These are phyloP conservation scores for Cystobasidiopsis lactophilus DNA, from an alignment of 768 basidiomycete genomes.

Conservation along the genomic window DNA sequence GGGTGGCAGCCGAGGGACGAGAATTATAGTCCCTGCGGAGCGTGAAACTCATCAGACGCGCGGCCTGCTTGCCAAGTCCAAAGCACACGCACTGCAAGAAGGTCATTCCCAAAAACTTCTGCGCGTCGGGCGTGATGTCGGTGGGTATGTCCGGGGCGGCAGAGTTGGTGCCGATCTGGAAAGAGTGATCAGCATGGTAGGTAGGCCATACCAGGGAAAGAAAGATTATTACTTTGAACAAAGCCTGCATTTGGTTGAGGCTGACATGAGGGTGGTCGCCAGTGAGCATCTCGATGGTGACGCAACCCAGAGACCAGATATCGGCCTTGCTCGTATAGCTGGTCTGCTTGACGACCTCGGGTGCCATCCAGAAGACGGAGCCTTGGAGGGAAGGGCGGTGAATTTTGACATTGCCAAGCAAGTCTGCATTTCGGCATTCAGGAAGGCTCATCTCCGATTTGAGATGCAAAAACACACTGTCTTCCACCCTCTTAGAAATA, in stretches of 20 bases:
- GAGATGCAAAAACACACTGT: slow-evolving; percentile 39
- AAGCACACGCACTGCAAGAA: slow-evolving; percentile 23
- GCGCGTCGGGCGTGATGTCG: slow-evolving; percentile 73
- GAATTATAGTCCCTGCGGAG: slow-evolving; percentile 22
- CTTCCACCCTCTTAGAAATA: slow-evolving; percentile 93
- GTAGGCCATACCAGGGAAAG: not conserved
- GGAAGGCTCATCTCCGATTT: not conserved
- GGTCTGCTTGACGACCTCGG: slow-evolving; percentile 92
- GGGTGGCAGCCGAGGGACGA: slow-evolving; percentile 24
- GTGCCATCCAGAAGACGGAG: slow-evolving; percentile 99
- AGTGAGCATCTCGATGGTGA: slow-evolving; percentile 96
- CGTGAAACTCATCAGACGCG: not conserved
- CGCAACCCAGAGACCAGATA: slow-evolving; percentile 87
- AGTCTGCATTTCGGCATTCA: slow-evolving; percentile 17
- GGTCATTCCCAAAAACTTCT: slow-evolving; percentile 65
- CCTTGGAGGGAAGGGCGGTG: slow-evolving; percentile 88
- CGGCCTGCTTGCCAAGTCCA: not conserved
- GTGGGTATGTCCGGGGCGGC: slow-evolving; percentile 69
- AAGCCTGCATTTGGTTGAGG: slow-evolving; percentile 95
- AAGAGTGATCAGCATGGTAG: not conserved
- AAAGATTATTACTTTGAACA: slow-evolving; percentile 53
- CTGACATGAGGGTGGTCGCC: slow-evolving; percentile 90
- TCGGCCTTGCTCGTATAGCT: slow-evolving; percentile 94
- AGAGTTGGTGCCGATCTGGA: slow-evolving; percentile 51
- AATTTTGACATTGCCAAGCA: slow-evolving; percentile 35